Base-by-base conservation (phyloP, 2,329 filamentous ascomycete genomes). In the Penicillium capsulatum region DNA sequence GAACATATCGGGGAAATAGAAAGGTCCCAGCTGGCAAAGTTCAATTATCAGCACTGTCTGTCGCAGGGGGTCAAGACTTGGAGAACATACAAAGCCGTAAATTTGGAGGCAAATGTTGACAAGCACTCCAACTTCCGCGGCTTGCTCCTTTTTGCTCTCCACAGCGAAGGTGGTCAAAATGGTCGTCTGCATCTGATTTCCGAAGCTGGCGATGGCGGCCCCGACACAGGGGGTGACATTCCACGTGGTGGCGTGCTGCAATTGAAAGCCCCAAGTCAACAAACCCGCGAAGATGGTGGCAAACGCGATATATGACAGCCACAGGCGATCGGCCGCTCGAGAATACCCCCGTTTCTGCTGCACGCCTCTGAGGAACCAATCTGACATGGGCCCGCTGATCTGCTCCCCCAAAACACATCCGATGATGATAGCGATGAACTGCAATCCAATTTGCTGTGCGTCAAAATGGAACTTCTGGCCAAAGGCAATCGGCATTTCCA, bases 111-210 rank as follows among this genome's bases (percentile, higher is more conserved):
- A 69, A 38, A 80, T 66, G 3, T 71, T 79, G 46, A 81, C 69
- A 45, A 80, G 80, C 0, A 79, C 76, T 2, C 77, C 78, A 13
- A 81, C 68, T 37, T 71, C 71, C 1, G 71, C 72, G 0, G 75
- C 67, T 28, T 77, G 68, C 17, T 74, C 65, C 2, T 64, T 68
- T 44, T 78, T 72, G 50, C 74, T 77, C 47, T 81, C 79, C 1
- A 82, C 72, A 0, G 76, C 72, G 53, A 80, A 81, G 0, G 79
- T 80, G 16, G 79, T 73, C 30, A 79, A 54, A 2, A 80, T 73
- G 0, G 79, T 81, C 0, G 78, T 81, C 11, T 80, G 68, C 29
- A 82, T 72, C 56, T 81, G 78, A 43, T 79, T 80, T 0, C 79
- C 78, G 4, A 69, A 72, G 1, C 70, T 72, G 0, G 66, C 68